Percentiles rank a stretch among this genome's conserved stretches.
phyloP scores from a whole-genome alignment of 2,329 filamentous ascomycete species.

The Fusarium sp. region DNA sequence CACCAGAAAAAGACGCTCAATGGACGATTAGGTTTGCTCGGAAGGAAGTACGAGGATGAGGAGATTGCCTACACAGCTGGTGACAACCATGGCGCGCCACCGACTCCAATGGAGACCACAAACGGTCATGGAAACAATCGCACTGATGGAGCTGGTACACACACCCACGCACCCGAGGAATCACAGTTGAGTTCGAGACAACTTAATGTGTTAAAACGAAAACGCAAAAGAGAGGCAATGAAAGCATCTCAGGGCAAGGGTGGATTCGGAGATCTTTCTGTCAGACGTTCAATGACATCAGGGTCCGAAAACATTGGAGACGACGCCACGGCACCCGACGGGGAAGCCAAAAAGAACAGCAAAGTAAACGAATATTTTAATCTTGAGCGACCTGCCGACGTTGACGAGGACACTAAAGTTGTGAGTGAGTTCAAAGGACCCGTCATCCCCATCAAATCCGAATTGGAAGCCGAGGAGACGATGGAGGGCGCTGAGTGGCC shows the following conservation, averaged over 20 bases:
- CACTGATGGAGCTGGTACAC: slow-evolving; percentile 56
- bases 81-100: slow-evolving; percentile 59
- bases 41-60: slow-evolving; percentile 87
- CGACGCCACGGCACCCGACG: slow-evolving; percentile 67
- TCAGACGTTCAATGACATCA: slow-evolving; percentile 71
- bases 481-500: slow-evolving; percentile 91
- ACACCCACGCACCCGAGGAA: slow-evolving; percentile 69
- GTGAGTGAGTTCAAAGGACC: slow-evolving; percentile 96
- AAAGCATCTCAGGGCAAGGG: slow-evolving; percentile 88
- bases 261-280: slow-evolving; percentile 87
- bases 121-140: slow-evolving; percentile 53
- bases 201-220: slow-evolving; percentile 93
- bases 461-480: slow-evolving; percentile 82
- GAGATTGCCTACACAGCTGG: slow-evolving; percentile 72
- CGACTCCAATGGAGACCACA: slow-evolving; percentile 60
- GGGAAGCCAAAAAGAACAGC: slow-evolving; percentile 71
- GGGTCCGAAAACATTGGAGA: slow-evolving; percentile 73
- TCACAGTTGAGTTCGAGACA: slow-evolving; percentile 88
- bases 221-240: slow-evolving; percentile 90
- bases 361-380: slow-evolving; percentile 89
- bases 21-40: slow-evolving; percentile 85
- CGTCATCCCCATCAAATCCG: slow-evolving; percentile 83
- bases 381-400: slow-evolving; percentile 80
- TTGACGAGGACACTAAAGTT: slow-evolving; percentile 91
- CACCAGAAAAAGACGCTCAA: slow-evolving; percentile 91